Conservation (phyloP, 140 eudicot genomes). For the Erigeron philadelphicus region DNA sequence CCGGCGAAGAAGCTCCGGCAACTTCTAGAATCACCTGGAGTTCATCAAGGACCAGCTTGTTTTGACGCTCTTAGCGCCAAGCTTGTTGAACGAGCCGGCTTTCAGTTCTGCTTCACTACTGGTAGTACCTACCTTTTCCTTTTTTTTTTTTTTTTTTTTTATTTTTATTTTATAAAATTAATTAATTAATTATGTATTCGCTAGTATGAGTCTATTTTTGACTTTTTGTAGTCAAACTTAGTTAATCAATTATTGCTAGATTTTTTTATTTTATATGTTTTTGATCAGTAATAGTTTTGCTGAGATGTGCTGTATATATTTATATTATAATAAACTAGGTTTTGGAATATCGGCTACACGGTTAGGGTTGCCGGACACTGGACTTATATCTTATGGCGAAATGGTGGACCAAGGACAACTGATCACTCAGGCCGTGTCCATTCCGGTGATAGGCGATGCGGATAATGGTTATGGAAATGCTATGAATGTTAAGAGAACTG, state of each 20-base stretch:
- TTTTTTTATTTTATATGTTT: too few relatives aligned
- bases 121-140: constrained; percentile 32
- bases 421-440: constrained; percentile 73
- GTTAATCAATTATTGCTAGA: too few relatives aligned
- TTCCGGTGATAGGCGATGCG: constrained; percentile 91
- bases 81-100: constrained; percentile 71
- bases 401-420: constrained; percentile 84
- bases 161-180: too few relatives aligned
- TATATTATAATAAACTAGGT: constrained; percentile 33
- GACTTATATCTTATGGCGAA: constrained; percentile 88
- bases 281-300: too few relatives aligned
- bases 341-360: constrained; percentile 92
- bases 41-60: constrained; percentile 92
- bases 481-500: constrained; percentile 90
- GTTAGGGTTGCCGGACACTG: constrained; percentile 84
- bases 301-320: background rate
- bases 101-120: constrained; percentile 74
- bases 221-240: constrained; percentile 6
- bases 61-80: constrained; percentile 89
- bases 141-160: too few relatives aligned
- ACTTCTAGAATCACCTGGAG: constrained; percentile 62
- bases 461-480: constrained; percentile 96
- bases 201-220: background rate
- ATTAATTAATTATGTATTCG: too few relatives aligned
- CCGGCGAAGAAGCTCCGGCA: constrained; percentile 55